Conservation (phyloP, 495 filamentous ascomycete genomes). For the Penicillium parvum region DNA sequence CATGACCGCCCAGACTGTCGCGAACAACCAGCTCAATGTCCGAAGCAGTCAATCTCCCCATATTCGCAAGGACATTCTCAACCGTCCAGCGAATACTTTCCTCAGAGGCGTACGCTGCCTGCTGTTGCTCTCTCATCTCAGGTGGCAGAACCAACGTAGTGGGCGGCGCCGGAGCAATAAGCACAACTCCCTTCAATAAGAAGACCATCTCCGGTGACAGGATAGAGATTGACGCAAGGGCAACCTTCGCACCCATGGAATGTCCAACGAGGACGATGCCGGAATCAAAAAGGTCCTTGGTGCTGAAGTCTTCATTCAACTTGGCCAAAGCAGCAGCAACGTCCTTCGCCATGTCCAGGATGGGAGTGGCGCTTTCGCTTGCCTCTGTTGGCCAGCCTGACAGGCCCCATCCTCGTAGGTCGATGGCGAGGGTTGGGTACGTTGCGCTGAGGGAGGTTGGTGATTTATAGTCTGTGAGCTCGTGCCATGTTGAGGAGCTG, state of each 20-base stretch:
- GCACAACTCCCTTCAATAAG: constrained; percentile 28
- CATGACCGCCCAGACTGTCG: constrained; percentile 29
- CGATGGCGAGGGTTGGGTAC: constrained; percentile 27
- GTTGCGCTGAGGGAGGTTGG: constrained; percentile 8
- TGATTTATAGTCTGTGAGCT: constrained; percentile 22
- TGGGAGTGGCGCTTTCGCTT: constrained; percentile 18
- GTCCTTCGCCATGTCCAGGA: constrained; percentile 28
- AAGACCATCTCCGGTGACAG: constrained; percentile 4
- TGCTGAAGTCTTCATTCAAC: constrained; percentile 6
- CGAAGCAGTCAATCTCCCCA: constrained; percentile 10
- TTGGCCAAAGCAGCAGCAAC: constrained; percentile 20
- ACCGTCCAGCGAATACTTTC: constrained; percentile 30
- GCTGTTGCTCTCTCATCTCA: constrained; percentile 36
- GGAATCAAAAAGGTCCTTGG: constrained; percentile 8
- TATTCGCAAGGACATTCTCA: constrained; percentile 32
- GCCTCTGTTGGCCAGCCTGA: constrained; percentile 27
- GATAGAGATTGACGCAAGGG: constrained; percentile 23
- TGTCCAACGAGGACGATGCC: constrained; percentile 37
- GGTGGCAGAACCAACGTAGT: constrained; percentile 27
- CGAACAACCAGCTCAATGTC: constrained; percentile 22
- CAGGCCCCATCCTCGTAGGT: constrained; percentile 39
- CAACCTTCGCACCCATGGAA: constrained; percentile 45
- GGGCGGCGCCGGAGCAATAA: constrained; percentile 35
- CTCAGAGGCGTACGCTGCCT: constrained; percentile 26
- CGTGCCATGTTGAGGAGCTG: constrained; percentile 33